A percentile compares a stretch with the other conserved stretches of the same genome.
Conservation (phyloP, 257 asterid genomes). For the Orobanche coerulescens region DNA sequence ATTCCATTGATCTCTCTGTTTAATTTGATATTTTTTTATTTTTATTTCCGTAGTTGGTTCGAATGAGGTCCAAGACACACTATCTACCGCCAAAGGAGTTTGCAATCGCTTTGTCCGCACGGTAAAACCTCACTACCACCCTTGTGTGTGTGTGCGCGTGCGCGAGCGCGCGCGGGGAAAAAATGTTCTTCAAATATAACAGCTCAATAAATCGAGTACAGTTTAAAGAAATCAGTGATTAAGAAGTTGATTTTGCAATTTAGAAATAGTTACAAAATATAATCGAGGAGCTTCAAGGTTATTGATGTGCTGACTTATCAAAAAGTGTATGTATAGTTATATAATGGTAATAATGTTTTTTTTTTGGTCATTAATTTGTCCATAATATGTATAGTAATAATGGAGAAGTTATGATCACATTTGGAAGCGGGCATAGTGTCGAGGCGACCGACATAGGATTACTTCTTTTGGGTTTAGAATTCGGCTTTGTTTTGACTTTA, state of each 20-base stretch:
- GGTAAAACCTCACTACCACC: conserved; percentile 36
- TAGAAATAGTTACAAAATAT: not conserved
- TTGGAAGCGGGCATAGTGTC: too few species aligned
- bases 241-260: not conserved
- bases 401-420: too few species aligned
- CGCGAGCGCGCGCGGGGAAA: too few species aligned
- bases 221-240: too few species aligned
- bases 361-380: too few species aligned
- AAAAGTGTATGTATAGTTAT: not conserved
- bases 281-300: not conserved
- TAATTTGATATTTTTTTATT: not conserved
- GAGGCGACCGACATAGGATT: too few species aligned
- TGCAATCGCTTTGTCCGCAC: conserved; percentile 80
- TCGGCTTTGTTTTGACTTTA: too few species aligned
- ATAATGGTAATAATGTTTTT: too few species aligned
- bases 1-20: not conserved
- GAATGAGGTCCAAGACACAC: conserved; percentile 37
- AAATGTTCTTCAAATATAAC: not conserved
- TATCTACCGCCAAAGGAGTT: conserved; percentile 44
- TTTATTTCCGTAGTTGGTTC: conserved; percentile 20
- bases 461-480: too few species aligned
- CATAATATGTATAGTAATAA: too few species aligned
- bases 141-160: not conserved
- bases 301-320: not conserved
- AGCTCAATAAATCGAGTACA: not conserved